Conservation (phyloP, 2,329 filamentous ascomycete species). For the Talaromyces pinophilus region DNA sequence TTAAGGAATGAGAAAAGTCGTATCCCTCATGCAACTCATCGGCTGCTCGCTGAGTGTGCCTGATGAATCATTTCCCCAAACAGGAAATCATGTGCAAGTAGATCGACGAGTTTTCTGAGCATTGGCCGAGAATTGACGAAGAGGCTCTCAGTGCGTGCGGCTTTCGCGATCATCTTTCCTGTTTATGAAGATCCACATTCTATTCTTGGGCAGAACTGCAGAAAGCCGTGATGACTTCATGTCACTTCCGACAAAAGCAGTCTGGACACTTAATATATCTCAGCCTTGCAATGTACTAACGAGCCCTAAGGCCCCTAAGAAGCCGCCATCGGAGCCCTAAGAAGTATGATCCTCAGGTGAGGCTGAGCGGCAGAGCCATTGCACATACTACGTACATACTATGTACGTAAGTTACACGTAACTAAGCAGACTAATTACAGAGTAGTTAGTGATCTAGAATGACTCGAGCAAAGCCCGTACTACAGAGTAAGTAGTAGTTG, state of each 20-base stretch:
- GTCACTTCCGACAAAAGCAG: not conserved
- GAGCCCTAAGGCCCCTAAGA: not conserved
- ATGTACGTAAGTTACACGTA: no score
- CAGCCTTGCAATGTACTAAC: not conserved
- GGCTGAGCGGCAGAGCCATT: not conserved
- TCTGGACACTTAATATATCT: not conserved
- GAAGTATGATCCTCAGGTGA: not conserved
- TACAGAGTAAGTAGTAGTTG: not conserved
- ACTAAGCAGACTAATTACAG: not conserved
- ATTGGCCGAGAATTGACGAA: not conserved
- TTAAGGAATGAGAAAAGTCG: not conserved
- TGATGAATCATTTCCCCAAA: not conserved
- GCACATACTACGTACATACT: not conserved
- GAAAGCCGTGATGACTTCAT: not conserved
- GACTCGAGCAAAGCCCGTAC: not conserved
- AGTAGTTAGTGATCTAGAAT: not conserved
- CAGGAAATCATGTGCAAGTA: not conserved
- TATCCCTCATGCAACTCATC: not conserved
- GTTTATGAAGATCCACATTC: not conserved
- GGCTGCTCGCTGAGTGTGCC: not conserved
- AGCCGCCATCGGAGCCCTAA: not conserved
- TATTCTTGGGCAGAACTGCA: not conserved
- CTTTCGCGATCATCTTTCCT: not conserved
- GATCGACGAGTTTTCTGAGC: not conserved
- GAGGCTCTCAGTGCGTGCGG: not conserved